Conservation (phyloP, 2,329 filamentous ascomycete species). For the Ophiostoma quercus region DNA sequence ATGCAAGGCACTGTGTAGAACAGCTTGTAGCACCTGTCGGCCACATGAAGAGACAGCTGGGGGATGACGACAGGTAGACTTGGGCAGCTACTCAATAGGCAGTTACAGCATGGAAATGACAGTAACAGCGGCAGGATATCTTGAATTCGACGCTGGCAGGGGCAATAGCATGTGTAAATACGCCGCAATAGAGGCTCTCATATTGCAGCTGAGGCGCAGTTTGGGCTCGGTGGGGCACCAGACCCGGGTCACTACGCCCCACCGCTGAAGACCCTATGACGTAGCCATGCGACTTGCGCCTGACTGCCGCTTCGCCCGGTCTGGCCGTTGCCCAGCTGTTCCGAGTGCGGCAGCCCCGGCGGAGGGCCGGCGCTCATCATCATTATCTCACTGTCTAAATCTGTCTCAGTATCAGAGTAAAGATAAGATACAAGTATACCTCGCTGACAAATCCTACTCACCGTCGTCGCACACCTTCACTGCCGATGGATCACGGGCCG, state of each 20-base stretch:
- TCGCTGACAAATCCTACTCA: not conserved
- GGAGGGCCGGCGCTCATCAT: not conserved
- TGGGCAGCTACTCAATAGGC: not conserved
- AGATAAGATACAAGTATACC: not conserved
- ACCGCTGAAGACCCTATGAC: not conserved
- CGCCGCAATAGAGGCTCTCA: conserved; percentile 4
- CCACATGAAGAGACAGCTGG: not conserved
- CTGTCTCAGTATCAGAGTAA: too few relatives aligned
- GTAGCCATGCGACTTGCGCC: conserved; percentile 4
- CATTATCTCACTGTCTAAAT: not conserved
- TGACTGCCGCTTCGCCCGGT: not conserved
- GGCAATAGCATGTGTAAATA: conserved; percentile 5
- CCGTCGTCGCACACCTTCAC: not conserved
- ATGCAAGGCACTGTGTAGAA: not conserved
- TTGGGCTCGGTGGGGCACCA: not conserved
- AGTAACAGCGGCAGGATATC: not conserved
- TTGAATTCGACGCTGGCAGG: not conserved
- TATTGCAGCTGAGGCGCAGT: conserved; percentile 2
- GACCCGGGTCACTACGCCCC: not conserved
- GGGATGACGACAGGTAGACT: not conserved
- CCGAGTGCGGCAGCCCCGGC: not conserved
- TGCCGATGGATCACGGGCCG: conserved; percentile 4
- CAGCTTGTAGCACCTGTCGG: not conserved
- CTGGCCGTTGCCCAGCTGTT: not conserved
- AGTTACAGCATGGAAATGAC: not conserved